Evolutionary conservation across 2,329 filamentous ascomycete species (phyloP).

Genomic region (Colletotrichum sp.): DNA sequence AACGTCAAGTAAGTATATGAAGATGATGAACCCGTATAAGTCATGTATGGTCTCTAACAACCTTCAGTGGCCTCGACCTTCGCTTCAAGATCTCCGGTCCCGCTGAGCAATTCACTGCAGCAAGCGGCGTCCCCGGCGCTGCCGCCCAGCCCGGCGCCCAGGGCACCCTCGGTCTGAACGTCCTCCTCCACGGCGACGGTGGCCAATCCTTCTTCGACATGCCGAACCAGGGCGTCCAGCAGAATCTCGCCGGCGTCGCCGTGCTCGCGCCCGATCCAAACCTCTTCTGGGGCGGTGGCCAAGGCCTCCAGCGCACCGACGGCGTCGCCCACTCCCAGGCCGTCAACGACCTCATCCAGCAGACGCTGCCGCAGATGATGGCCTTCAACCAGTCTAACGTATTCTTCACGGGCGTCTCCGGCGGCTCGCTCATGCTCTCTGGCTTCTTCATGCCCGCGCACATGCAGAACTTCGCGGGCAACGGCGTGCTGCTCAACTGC

Average conservation of each 20-base stretch:
- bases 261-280: constrained; percentile 59
- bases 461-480: constrained; percentile 54
- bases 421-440: constrained; percentile 57
- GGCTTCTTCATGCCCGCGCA: constrained; percentile 65
- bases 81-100: constrained; percentile 62
- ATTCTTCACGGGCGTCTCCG: constrained; percentile 63
- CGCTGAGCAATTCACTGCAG: constrained; percentile 55
- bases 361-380: constrained; percentile 55
- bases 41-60: constrained; percentile 4
- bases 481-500: constrained; percentile 61
- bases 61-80: constrained; percentile 52
- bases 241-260: constrained; percentile 56
- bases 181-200: constrained; percentile 65
- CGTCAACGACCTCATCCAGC: constrained; percentile 56
- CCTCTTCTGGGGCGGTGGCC: constrained; percentile 63
- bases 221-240: constrained; percentile 58
- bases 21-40: not conserved
- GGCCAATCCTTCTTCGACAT: constrained; percentile 65
- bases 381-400: constrained; percentile 58
- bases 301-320: constrained; percentile 57
- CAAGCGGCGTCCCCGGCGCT: constrained; percentile 46
- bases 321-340: constrained; percentile 61
- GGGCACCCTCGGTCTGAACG: constrained; percentile 55
- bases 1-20: constrained; percentile 51
- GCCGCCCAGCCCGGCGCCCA: constrained; percentile 23